Percentiles rank a stretch among this genome's conserved stretches.
phyloP scores from a whole-genome alignment of 441 rosid species.

The Biscutella laevigata region DNA sequence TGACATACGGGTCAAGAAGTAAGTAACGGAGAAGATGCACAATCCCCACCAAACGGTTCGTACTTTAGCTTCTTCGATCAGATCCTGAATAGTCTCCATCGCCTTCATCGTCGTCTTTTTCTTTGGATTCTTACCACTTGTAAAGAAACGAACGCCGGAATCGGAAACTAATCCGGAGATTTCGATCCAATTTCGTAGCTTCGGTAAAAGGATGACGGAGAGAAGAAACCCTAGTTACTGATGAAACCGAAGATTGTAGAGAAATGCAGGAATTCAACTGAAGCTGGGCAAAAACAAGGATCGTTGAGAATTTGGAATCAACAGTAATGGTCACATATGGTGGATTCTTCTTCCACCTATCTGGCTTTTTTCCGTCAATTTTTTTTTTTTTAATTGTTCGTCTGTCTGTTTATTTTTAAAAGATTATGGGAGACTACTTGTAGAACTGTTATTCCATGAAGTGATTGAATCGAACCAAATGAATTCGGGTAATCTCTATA shows the following conservation, averaged over 20 bases:
- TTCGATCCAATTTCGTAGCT: conserved; percentile 20
- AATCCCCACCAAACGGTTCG: conserved; percentile 81
- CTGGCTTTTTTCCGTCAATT: neutral
- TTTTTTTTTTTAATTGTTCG: neutral
- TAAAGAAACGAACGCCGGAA: neutral
- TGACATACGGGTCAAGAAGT: conserved; percentile 76
- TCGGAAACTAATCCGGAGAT: neutral
- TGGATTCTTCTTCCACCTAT: conserved; percentile 13
- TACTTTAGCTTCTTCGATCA: conserved; percentile 81
- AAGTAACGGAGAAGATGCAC: conserved; percentile 62
- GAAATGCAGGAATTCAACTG: neutral
- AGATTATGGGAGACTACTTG: no score
- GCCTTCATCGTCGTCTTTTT: conserved; percentile 43
- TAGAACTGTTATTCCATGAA: no score
- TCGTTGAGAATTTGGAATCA: conserved; percentile 19
- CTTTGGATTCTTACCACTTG: neutral
- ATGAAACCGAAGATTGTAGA: neutral
- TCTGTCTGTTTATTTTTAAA: no score
- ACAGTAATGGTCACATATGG: conserved; percentile 12
- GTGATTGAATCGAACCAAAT: no score
- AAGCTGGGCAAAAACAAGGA: neutral
- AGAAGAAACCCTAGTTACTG: conserved; percentile 16
- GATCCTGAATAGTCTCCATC: conserved; percentile 85
- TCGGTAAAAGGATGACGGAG: neutral
- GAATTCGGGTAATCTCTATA: no score